Evolutionary conservation across 345 rosid species (phyloP).

Genomic region (Iberis pinnata): DNA sequence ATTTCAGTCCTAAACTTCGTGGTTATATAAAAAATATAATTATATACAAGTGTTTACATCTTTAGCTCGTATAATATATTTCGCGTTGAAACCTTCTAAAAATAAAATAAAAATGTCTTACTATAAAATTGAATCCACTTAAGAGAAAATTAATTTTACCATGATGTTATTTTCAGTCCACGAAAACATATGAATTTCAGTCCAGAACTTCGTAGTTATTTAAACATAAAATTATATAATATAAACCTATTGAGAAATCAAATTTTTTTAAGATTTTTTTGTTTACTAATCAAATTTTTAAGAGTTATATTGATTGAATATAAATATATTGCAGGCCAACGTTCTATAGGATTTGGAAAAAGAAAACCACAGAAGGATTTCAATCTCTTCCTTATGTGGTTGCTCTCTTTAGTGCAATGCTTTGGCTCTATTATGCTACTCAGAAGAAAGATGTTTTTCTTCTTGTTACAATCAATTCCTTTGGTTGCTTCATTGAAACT

Average conservation of each 20-base stretch:
- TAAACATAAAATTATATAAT: not conserved
- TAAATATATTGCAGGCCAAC: slow-evolving; percentile 45
- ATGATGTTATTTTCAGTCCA: too few relatives aligned
- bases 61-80: too few relatives aligned
- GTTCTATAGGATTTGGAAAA: slow-evolving; percentile 49
- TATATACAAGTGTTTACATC: slow-evolving; percentile 34
- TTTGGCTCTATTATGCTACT: slow-evolving; percentile 59
- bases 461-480: slow-evolving; percentile 57
- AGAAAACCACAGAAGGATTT: slow-evolving; percentile 73
- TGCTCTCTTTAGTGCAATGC: slow-evolving; percentile 60
- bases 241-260: not conserved
- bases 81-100: too few relatives aligned
- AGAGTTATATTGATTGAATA: not conserved
- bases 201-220: too few relatives aligned
- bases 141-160: too few relatives aligned
- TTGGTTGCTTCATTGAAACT: slow-evolving; percentile 60
- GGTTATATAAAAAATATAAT: too few relatives aligned
- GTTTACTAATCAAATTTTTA: too few relatives aligned
- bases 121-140: too few relatives aligned
- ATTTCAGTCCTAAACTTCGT: too few relatives aligned
- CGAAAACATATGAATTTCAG: too few relatives aligned
- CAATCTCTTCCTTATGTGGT: slow-evolving; percentile 60
- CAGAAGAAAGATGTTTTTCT: slow-evolving; percentile 48
- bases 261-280: too few relatives aligned
- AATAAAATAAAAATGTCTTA: too few relatives aligned